Evolutionary conservation across 306 rosid species (phyloP).

Genomic region (Hippophae tibetana): DNA sequence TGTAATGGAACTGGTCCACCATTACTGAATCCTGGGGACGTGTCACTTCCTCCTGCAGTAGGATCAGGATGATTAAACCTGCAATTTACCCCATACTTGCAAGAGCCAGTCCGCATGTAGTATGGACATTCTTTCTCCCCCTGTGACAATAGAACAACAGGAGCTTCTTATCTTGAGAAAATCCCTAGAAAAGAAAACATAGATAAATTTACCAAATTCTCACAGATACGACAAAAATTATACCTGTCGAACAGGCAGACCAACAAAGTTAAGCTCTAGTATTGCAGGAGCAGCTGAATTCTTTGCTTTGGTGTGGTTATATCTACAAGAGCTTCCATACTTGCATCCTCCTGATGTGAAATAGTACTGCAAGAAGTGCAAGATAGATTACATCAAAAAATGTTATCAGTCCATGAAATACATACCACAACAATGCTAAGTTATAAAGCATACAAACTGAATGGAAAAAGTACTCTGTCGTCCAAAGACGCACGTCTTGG

Average conservation of each 20-base stretch:
- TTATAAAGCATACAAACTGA: slow-evolving; percentile 3
- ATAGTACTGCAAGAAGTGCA: slow-evolving; percentile 61
- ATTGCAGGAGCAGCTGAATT: slow-evolving; percentile 20
- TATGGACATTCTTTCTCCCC: slow-evolving; percentile 83
- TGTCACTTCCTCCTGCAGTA: slow-evolving; percentile 45
- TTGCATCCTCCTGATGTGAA: slow-evolving; percentile 82
- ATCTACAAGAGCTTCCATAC: slow-evolving; percentile 73
- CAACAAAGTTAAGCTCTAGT: slow-evolving; percentile 68
- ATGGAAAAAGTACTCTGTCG: slow-evolving; percentile 5
- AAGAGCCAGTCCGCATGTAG: slow-evolving; percentile 93
- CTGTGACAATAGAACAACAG: slow-evolving; percentile 19
- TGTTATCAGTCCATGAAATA: slow-evolving; percentile 18
- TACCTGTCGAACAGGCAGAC: slow-evolving; percentile 90
- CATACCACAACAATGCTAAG: neutral
- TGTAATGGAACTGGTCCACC: slow-evolving; percentile 44
- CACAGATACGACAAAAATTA: neutral
- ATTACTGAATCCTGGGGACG: slow-evolving; percentile 50
- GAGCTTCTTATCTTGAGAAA: too few species aligned
- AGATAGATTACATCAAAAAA: slow-evolving; percentile 8
- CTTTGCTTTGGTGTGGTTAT: slow-evolving; percentile 54
- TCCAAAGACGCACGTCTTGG: neutral
- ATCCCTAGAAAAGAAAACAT: neutral
- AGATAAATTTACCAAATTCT: slow-evolving; percentile 1
- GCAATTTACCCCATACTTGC: slow-evolving; percentile 87
- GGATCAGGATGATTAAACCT: slow-evolving; percentile 97